These are phyloP conservation scores for Nannizzia gypsea DNA, from an alignment of 2,329 filamentous ascomycete genomes.

Conservation along the genomic window DNA sequence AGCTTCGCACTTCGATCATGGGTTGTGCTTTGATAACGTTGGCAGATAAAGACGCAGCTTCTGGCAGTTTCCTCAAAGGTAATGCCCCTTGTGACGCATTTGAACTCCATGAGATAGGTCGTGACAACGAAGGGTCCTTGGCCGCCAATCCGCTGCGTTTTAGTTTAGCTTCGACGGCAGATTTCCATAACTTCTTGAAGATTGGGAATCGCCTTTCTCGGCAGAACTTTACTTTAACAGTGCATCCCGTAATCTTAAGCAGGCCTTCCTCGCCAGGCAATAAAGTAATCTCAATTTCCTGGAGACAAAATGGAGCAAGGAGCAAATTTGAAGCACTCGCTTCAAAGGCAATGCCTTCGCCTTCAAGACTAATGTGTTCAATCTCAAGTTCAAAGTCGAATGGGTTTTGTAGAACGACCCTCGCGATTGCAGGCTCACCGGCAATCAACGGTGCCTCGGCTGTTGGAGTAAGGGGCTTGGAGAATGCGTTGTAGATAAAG, in stretches of 20 bases:
- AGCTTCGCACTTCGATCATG: constrained; percentile 59
- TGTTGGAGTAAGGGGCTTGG: constrained; percentile 50
- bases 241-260: constrained; percentile 64
- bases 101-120: constrained; percentile 34
- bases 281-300: constrained; percentile 61
- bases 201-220: constrained; percentile 73
- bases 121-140: constrained; percentile 40
- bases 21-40: constrained; percentile 74
- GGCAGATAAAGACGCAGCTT: constrained; percentile 39
- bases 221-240: constrained; percentile 70
- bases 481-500: constrained; percentile 90
- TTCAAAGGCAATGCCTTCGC: constrained; percentile 60
- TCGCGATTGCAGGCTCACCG: constrained; percentile 64
- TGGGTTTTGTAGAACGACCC: constrained; percentile 79
- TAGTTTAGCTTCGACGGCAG: constrained; percentile 57
- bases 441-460: constrained; percentile 63
- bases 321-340: constrained; percentile 52
- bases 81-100: constrained; percentile 28
- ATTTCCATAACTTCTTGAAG: constrained; percentile 64
- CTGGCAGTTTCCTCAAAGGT: constrained; percentile 24
- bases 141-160: constrained; percentile 60
- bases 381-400: constrained; percentile 89
- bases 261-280: constrained; percentile 55
- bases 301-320: constrained; percentile 71
- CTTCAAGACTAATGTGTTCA: constrained; percentile 64